Evolutionary conservation across 2,329 filamentous ascomycete genomes (phyloP), one percentile per base, ranked within the genome.

Genomic region (Cladosporium sp.): DNA sequence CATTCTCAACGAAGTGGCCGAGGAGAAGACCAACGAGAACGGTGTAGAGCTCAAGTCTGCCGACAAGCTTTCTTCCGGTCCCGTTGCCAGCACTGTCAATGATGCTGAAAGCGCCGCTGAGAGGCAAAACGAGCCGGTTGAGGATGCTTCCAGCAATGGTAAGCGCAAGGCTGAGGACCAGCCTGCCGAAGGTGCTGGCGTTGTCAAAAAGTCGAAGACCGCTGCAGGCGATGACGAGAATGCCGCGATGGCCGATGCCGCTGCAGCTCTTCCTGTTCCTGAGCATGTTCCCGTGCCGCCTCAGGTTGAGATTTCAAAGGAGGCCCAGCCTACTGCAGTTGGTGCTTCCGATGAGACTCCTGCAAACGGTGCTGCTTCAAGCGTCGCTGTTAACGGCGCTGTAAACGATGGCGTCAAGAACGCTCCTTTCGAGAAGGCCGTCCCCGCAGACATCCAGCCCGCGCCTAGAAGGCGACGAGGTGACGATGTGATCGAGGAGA

Each of bases 401-500:
- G 51, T 47, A 17, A 48, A 34, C 17, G 42, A 50, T n/a, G 41
- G 19, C 12, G 47, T 60, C n/a, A 52, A 48, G n/a, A 59, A 60
- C 34, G 61, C 59, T 8, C 58, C 61, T 2, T 61, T 61, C 40
- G 57, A 58, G 55, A 55, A 55, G 56, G 56, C 47, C 44, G 56
- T 50, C n/a, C 57, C 55, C 39, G 34, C 54, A 34, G 36, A 50
- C 43, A 34, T 49, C 39, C 30, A 57, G 57, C 34, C 45, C 13
- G 45, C 45, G 29, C 45, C 45, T 41, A 48, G 45, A 18, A 48
- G 45, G 27, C 52, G 55, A 41, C 55, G 64, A 27, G 57, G 56
- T 40, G 59, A 64, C 75, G 43, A 69, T 58, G 80, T 80, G 13
- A 78, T 84, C 57, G 93, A 97, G 68, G 93, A 99, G 68, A 88